Conservation (phyloP, 805 yeast genomes). For the Candida vaughaniae region DNA sequence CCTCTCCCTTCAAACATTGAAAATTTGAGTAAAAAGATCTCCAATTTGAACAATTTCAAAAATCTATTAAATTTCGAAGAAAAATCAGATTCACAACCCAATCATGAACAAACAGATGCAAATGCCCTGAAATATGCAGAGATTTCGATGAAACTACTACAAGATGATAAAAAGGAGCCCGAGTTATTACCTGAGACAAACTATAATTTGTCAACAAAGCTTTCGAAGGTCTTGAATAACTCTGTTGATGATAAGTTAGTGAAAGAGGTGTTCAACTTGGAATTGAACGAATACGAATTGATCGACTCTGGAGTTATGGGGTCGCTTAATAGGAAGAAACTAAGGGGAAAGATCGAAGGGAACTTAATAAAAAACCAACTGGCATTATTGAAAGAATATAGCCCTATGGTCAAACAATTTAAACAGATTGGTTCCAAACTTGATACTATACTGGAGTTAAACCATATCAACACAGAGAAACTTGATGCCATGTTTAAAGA, state of each 20-base stretch:
- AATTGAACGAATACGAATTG: conserved; percentile 26
- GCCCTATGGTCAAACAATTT: conserved; percentile 28
- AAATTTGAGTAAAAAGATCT: conserved; percentile 29
- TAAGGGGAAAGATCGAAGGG: conserved; percentile 59
- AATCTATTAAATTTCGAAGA: conserved; percentile 27
- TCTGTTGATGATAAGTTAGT: conserved; percentile 37
- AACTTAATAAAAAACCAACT: conserved; percentile 58
- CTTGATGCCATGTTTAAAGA: conserved; percentile 25
- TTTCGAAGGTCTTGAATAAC: conserved; percentile 50
- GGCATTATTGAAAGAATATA: conserved; percentile 30
- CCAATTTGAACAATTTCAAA: conserved; percentile 32
- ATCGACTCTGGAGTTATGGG: conserved; percentile 55
- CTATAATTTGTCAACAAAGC: conserved; percentile 37
- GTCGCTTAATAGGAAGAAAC: conserved; percentile 55
- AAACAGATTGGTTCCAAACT: conserved; percentile 19
- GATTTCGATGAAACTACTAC: conserved; percentile 40
- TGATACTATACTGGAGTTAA: conserved; percentile 18
- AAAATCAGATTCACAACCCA: conserved; percentile 4
- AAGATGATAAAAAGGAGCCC: conserved; percentile 7
- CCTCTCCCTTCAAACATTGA: conserved; percentile 35
- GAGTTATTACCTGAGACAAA: conserved; percentile 2
- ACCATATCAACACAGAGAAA: conserved; percentile 40
- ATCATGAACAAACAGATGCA: background rate
- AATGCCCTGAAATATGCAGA: conserved; percentile 50
- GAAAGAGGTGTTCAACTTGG: conserved; percentile 29